Percentiles rank a stretch among this genome's conserved stretches.
These are phyloP conservation scores for Drechslerella dactyloides DNA, from an alignment of 2,329 filamentous ascomycete genomes.

Conservation along the genomic window DNA sequence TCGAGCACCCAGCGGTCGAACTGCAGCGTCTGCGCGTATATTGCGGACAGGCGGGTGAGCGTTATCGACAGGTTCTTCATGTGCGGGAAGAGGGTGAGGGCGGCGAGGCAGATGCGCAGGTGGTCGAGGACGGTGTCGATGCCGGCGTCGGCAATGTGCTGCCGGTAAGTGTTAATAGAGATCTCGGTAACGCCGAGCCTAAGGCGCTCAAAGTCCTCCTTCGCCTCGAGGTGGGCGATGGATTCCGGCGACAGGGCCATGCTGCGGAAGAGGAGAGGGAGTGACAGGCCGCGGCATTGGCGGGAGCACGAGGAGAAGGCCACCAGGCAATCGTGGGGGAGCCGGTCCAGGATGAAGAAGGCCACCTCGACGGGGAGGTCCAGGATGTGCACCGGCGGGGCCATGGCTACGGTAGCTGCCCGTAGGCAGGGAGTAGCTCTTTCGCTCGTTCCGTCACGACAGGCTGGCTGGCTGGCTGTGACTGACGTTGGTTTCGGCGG, in stretches of 20 bases:
- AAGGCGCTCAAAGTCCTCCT: not conserved
- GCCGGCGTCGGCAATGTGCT: no score
- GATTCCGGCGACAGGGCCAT: not conserved
- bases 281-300: not conserved
- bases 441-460: no score
- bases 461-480: no score
- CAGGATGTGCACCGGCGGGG: not conserved
- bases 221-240: not conserved
- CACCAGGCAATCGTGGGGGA: not conserved
- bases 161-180: not conserved
- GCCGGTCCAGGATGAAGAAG: not conserved
- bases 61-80: no score
- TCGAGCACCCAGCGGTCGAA: not conserved
- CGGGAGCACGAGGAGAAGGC: constrained; percentile 2
- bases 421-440: no score
- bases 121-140: no score
- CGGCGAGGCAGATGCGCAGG: no score
- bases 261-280: not conserved
- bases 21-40: not conserved
- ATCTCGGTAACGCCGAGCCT: not conserved
- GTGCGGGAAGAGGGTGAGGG: no score
- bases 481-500: no score
- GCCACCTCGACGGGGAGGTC: not conserved
- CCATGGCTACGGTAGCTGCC: not conserved
- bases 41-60: no score